These are phyloP conservation scores for Colletotrichum falcatum DNA, from an alignment of 2,329 filamentous ascomycete genomes.

Conservation along the genomic window DNA sequence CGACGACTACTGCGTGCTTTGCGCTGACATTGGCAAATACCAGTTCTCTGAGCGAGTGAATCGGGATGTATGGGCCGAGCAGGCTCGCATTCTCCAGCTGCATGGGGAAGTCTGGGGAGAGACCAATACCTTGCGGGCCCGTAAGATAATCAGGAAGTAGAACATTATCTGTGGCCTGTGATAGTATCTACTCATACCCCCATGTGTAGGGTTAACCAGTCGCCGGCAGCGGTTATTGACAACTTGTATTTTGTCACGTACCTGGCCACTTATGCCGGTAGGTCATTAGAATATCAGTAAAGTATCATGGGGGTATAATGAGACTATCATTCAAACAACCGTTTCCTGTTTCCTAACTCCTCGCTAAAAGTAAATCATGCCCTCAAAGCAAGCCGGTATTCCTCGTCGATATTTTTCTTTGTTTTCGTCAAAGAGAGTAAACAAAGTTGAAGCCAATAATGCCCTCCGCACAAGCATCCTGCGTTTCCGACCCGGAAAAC, in stretches of 20 bases:
- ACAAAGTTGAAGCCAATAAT: conserved; percentile 62
- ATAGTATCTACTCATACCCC: too few relatives aligned
- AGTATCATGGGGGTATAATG: too few relatives aligned
- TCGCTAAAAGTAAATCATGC: not conserved
- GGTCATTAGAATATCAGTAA: not conserved
- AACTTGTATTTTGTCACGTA: not conserved
- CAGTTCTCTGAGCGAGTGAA: too few relatives aligned
- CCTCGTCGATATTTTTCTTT: too few relatives aligned
- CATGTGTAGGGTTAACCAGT: not conserved
- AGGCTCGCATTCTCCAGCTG: too few relatives aligned
- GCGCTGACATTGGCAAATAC: too few relatives aligned
- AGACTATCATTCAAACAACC: not conserved
- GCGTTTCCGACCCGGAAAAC: conserved; percentile 45
- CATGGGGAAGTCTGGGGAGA: too few relatives aligned
- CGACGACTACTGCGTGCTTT: too few relatives aligned
- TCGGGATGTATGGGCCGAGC: too few relatives aligned
- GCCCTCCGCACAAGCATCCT: conserved; percentile 58
- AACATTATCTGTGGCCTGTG: not conserved
- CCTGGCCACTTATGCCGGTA: fast-evolving
- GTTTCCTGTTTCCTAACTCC: not conserved
- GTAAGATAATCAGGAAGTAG: not conserved
- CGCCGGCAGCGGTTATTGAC: not conserved
- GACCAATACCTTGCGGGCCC: too few relatives aligned
- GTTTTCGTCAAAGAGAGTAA: not conserved
- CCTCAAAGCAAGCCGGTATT: not conserved